Conservation (phyloP, 2,329 filamentous ascomycete species). For the Cadophora malorum region DNA sequence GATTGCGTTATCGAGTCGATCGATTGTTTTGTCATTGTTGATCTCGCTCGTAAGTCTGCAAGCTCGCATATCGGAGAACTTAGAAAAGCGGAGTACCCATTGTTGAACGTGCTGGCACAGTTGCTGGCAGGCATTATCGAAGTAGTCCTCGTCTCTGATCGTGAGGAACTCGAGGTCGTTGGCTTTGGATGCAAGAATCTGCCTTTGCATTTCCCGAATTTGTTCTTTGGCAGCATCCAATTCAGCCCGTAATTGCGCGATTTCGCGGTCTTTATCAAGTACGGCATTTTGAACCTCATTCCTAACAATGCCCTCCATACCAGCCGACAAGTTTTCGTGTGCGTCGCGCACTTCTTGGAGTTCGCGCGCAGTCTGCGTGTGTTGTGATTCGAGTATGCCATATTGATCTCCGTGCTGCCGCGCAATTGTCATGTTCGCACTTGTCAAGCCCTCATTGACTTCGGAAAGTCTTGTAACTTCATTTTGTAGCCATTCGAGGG, state of each 20-base stretch:
- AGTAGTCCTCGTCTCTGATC: slow-evolving; percentile 90
- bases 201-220: slow-evolving; percentile 61
- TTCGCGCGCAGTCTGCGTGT: slow-evolving; percentile 70
- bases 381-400: slow-evolving; percentile 69
- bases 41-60: slow-evolving; percentile 86
- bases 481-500: slow-evolving; percentile 79
- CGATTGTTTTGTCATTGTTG: slow-evolving; percentile 89
- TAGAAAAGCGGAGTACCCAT: slow-evolving; percentile 97
- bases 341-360: slow-evolving; percentile 71
- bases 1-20: slow-evolving; percentile 91
- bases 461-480: slow-evolving; percentile 83
- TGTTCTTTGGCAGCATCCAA: slow-evolving; percentile 72
- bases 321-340: slow-evolving; percentile 66
- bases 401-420: slow-evolving; percentile 78
- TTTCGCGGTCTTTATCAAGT: slow-evolving; percentile 84
- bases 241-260: slow-evolving; percentile 77
- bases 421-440: slow-evolving; percentile 78
- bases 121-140: slow-evolving; percentile 91
- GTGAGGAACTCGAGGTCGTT: slow-evolving; percentile 76
- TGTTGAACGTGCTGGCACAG: slow-evolving; percentile 96
- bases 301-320: slow-evolving; percentile 66
- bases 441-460: slow-evolving; percentile 79
- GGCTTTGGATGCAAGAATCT: slow-evolving; percentile 65
- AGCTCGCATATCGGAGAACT: slow-evolving; percentile 90
- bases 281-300: slow-evolving; percentile 69